These are phyloP conservation scores for Coemansia umbellata DNA, from an alignment of 192 early-diverging fungal species.

Conservation along the genomic window DNA sequence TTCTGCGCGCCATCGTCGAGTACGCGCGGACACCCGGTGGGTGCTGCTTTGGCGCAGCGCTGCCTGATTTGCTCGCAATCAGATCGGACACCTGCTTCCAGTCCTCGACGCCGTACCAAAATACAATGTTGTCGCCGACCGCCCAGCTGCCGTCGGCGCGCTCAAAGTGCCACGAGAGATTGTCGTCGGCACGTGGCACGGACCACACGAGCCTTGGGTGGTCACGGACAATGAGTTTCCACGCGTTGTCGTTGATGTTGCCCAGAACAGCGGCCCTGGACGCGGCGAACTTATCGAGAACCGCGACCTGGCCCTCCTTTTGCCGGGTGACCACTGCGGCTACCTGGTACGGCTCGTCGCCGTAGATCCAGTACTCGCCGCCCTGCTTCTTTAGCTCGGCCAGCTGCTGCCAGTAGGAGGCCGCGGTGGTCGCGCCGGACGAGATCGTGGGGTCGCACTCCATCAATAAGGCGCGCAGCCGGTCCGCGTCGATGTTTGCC, in stretches of 20 bases:
- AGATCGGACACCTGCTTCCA: slow-evolving; percentile 70
- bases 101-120: slow-evolving; percentile 92
- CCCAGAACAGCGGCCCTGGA: slow-evolving; percentile 84
- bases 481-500: slow-evolving; percentile 71
- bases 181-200: slow-evolving; percentile 68
- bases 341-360: slow-evolving; percentile 92
- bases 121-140: slow-evolving; percentile 68
- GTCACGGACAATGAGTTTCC: slow-evolving; percentile 85
- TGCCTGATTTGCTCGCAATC: slow-evolving; percentile 41
- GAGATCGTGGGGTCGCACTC: slow-evolving; percentile 68
- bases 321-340: slow-evolving; percentile 73
- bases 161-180: slow-evolving; percentile 95
- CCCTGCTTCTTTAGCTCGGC: slow-evolving; percentile 43
- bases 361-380: slow-evolving; percentile 69
- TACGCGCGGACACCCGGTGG: slow-evolving; percentile 52
- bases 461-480: slow-evolving; percentile 73
- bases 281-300: slow-evolving; percentile 88
- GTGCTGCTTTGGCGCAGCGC: not conserved
- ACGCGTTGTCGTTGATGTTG: slow-evolving; percentile 95
- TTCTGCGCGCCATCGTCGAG: slow-evolving; percentile 51
- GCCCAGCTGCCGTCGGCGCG: slow-evolving; percentile 81
- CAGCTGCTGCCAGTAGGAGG: slow-evolving; percentile 70
- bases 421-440: slow-evolving; percentile 64
- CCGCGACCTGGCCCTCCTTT: slow-evolving; percentile 47
- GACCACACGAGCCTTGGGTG: slow-evolving; percentile 80